Evolutionary conservation across 2,329 filamentous ascomycete species (phyloP), one percentile per base, ranked within the genome.

Genomic region (Apiospora sp.): DNA sequence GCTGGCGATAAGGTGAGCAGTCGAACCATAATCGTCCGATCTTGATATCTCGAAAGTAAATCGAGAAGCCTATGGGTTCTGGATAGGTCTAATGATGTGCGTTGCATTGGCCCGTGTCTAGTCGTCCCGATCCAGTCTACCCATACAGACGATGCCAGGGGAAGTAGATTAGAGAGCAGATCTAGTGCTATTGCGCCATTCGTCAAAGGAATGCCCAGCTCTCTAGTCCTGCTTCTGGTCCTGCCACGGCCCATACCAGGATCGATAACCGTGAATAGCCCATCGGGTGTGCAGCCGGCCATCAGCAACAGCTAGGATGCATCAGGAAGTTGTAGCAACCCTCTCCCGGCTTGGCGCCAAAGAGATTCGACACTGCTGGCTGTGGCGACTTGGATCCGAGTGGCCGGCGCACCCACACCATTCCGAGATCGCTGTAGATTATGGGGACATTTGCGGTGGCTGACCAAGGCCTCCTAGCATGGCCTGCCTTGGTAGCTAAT

Each of bases 211-310:
- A 41, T 41, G 19, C 58, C 41, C 30, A 34, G 19, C 19, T 64
- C 4, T 24, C 58, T 24, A 41, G 30, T 22, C 58, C 34, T 64
- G 34, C 22, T 2, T 24, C 58, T 24, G n/a, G 30, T 22, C 58
- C 34, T 64, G 34, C 22, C 22, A 6, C 4, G 34, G 58, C 13
- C 30, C 58, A 22, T 14, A 41, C 58, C 41, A 64, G 58, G 19
- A 64, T 64, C 58, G 58, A 64, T 64, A 41, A 41, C 58, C 34
- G 13, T 61, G 34, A 37, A 37, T 37, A 61, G 54, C 54, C 54
- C 54, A 61, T 37, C 54, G 54, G 30, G 16, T 37, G 27, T 30
- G 30, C 41, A 34, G 34, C 22, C 10, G 34, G 58, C 22, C 58
- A 12, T 41, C 22, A 4, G 41, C 13, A 12, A 34, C n/a, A 24